A percentile compares a stretch with the other conserved stretches of the same genome.
Conservation (phyloP, 179 eudicot species). For the Corrigiola litoralis region DNA sequence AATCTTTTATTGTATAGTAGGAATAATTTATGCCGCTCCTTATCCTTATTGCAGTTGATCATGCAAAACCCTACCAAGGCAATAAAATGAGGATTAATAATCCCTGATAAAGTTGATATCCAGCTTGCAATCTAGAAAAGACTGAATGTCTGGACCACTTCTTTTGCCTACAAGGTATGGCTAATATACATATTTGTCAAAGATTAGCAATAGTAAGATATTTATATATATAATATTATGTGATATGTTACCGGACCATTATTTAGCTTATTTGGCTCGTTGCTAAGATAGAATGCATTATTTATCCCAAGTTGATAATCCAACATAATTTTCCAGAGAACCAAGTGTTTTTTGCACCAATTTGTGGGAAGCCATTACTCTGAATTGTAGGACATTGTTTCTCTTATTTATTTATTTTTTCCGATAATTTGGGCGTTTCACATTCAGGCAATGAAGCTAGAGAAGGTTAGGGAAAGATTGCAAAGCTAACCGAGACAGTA, state of each 20-base stretch:
- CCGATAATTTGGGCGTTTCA: too few species aligned
- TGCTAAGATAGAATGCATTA: slow-evolving; percentile 6
- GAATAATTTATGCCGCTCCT: slow-evolving; percentile 14
- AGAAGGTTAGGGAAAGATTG: too few species aligned
- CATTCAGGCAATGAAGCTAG: too few species aligned
- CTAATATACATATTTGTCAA: slow-evolving; percentile 3
- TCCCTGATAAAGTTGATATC: slow-evolving; percentile 21
- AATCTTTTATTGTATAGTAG: slow-evolving; percentile 11
- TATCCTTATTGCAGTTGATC: slow-evolving; percentile 30
- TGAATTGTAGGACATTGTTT: slow-evolving; percentile 5
- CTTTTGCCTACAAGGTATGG: slow-evolving; percentile 26
- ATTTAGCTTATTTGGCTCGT: slow-evolving; percentile 1
- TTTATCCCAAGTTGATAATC: slow-evolving; percentile 2
- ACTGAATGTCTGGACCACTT: slow-evolving; percentile 18
- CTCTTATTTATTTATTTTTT: too few species aligned
- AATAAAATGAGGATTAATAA: slow-evolving; percentile 7
- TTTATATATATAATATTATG: background rate
- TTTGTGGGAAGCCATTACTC: background rate
- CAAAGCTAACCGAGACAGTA: too few species aligned
- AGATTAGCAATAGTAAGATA: slow-evolving; percentile 20
- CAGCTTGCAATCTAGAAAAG: slow-evolving; percentile 20
- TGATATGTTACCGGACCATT: slow-evolving; percentile 7
- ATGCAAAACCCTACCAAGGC: slow-evolving; percentile 17
- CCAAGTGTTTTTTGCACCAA: slow-evolving; percentile 12
- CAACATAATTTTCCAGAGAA: background rate